Percentiles rank a stretch among this genome's conserved stretches.
phyloP scores from a whole-genome alignment of 2,329 filamentous ascomycete genomes.

The Alternaria triticina region DNA sequence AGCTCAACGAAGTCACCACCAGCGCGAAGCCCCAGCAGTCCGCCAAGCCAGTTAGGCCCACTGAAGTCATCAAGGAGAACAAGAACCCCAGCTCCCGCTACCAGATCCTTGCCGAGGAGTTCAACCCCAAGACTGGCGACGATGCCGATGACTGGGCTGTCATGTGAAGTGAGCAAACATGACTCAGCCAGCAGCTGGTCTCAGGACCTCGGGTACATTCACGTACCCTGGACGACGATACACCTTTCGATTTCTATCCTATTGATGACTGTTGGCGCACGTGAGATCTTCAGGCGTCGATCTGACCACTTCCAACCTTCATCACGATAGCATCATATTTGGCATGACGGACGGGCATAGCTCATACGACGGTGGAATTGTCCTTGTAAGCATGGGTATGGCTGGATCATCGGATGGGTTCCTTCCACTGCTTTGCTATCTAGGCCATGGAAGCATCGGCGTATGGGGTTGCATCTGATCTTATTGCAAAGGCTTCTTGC shows the following conservation, averaged over 20 bases:
- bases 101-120: constrained; percentile 37
- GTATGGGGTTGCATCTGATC: constrained; percentile 16
- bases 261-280: neutral
- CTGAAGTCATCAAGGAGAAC: constrained; percentile 35
- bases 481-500: constrained; percentile 8
- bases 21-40: constrained; percentile 21
- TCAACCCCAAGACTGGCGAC: constrained; percentile 36
- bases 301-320: neutral
- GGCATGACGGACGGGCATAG: neutral
- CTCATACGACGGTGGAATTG: constrained; percentile 3
- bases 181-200: neutral
- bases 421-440: constrained; percentile 8
- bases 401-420: constrained; percentile 3
- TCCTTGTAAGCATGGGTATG: neutral
- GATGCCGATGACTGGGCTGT: constrained; percentile 53
- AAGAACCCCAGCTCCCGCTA: constrained; percentile 38
- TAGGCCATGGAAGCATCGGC: constrained; percentile 14
- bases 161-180: constrained; percentile 27
- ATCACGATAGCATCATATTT: neutral
- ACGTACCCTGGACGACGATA: neutral
- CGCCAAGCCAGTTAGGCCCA: constrained; percentile 32
- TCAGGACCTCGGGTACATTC: neutral
- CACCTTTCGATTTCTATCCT: constrained; percentile 3
- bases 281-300: constrained; percentile 5
- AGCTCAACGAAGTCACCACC: constrained; percentile 37